Conservation (phyloP, 306 rosid species). For the Crataegus laevigata region DNA sequence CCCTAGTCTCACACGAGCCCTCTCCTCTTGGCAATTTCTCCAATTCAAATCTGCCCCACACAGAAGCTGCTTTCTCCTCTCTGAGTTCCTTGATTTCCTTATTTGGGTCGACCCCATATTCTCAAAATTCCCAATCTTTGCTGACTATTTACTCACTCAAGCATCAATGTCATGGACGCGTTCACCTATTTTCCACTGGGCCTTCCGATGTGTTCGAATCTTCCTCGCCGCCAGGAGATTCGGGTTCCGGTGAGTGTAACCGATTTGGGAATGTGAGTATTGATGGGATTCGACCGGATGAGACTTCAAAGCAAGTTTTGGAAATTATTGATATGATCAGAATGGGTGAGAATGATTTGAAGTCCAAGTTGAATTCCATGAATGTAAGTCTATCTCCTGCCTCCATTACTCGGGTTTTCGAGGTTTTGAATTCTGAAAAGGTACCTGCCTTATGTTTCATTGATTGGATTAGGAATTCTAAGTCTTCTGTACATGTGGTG, state of each 20-base stretch:
- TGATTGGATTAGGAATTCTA: conserved; percentile 46
- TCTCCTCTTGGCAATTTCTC: not conserved
- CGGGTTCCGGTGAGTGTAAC: not conserved
- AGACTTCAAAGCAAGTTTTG: conserved; percentile 26
- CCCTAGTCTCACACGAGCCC: conserved; percentile 9
- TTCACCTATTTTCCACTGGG: conserved; percentile 20
- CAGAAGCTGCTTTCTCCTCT: conserved; percentile 4
- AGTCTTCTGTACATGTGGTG: conserved; percentile 87
- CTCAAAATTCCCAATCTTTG: conserved; percentile 11
- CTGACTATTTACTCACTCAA: not conserved
- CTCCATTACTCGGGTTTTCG: conserved; percentile 28
- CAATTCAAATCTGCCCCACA: conserved; percentile 12
- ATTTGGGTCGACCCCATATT: conserved; percentile 18
- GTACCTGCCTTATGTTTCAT: conserved; percentile 48
- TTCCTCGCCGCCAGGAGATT: not conserved
- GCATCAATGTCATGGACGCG: conserved; percentile 3
- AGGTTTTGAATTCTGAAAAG: conserved; percentile 25
- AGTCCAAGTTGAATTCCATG: conserved; percentile 31
- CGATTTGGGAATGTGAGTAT: not conserved
- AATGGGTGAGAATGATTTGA: conserved; percentile 39
- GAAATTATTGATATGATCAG: conserved; percentile 38
- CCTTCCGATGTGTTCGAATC: not conserved
- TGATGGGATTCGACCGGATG: conserved; percentile 9
- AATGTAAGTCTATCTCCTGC: conserved; percentile 33
- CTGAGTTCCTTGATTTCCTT: conserved; percentile 6